phyloP scores from a whole-genome alignment of 1,284 basidiomycete species.

The Schizopora paradoxa region DNA sequence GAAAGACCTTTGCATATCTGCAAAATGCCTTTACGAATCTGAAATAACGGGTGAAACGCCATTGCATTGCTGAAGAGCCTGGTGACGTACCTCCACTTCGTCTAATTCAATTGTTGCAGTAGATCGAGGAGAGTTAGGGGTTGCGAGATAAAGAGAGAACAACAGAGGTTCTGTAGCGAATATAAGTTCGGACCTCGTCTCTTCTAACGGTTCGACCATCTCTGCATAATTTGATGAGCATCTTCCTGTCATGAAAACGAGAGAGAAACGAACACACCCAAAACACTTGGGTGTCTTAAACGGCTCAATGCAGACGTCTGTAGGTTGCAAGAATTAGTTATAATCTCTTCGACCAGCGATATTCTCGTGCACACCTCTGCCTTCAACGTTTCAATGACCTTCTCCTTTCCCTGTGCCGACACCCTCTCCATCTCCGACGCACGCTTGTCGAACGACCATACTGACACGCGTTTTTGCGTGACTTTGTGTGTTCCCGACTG shows the following conservation, averaged over 20 bases:
- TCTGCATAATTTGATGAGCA: conserved; percentile 40
- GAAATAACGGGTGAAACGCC: conserved; percentile 16
- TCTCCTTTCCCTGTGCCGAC: conserved; percentile 58
- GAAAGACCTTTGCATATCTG: conserved; percentile 91
- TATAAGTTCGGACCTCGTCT: conserved; percentile 80
- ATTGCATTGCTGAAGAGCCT: neutral
- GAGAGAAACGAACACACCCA: conserved; percentile 47
- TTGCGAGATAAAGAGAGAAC: conserved; percentile 71
- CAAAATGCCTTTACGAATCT: conserved; percentile 96
- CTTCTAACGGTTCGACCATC: conserved; percentile 97
- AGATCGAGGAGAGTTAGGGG: conserved; percentile 55
- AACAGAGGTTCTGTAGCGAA: conserved; percentile 92
- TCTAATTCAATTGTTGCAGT: conserved; percentile 67
- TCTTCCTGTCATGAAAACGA: neutral
- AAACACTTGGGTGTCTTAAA: conserved; percentile 88
- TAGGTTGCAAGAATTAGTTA: neutral
- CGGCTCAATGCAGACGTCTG: conserved; percentile 84
- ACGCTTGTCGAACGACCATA: conserved; percentile 88
- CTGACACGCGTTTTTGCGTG: conserved; percentile 80
- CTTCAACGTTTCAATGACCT: conserved; percentile 77
- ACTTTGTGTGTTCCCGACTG: conserved; percentile 82
- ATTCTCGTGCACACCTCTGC: conserved; percentile 59
- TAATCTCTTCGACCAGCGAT: too few species aligned
- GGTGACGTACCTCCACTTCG: conserved; percentile 75
- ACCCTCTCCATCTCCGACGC: conserved; percentile 68